Conservation (phyloP, 2,329 filamentous ascomycete species). For the Colletotrichum lindemuthianum region DNA sequence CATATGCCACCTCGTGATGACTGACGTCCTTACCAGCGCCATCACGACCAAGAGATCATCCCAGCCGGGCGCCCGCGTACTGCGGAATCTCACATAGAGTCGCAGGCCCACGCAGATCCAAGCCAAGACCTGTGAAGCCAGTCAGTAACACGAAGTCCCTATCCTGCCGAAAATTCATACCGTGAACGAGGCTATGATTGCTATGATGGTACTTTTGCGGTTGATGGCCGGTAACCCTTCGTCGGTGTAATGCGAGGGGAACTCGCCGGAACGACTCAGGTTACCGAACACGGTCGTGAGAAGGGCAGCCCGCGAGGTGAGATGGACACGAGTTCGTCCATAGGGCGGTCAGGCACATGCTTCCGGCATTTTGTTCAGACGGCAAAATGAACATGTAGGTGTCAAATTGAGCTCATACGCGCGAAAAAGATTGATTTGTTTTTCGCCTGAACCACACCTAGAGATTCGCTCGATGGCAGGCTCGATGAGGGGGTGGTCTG, state of each 20-base stretch:
- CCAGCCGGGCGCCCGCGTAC: slow-evolving; percentile 14
- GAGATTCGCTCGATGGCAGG: too few relatives aligned
- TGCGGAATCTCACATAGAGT: slow-evolving; percentile 4
- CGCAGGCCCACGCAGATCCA: slow-evolving; percentile 24
- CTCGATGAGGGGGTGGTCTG: too few relatives aligned
- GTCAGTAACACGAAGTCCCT: background rate
- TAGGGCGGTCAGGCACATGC: too few relatives aligned
- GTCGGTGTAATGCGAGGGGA: slow-evolving; percentile 16
- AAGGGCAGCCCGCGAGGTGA: too few relatives aligned
- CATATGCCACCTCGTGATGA: background rate
- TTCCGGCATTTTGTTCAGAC: too few relatives aligned
- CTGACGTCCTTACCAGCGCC: background rate
- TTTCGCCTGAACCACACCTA: too few relatives aligned
- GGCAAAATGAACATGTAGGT: too few relatives aligned
- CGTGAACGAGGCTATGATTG: slow-evolving; percentile 3
- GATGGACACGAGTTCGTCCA: too few relatives aligned
- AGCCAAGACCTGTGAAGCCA: background rate
- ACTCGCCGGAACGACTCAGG: slow-evolving; percentile 13
- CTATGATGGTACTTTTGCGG: slow-evolving; percentile 18
- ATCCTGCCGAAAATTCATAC: background rate
- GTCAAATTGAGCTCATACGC: too few relatives aligned
- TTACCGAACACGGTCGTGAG: slow-evolving; percentile 21
- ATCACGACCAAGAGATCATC: slow-evolving; percentile 18
- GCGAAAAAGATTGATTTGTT: too few relatives aligned
- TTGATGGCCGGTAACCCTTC: slow-evolving; percentile 16